Evolutionary conservation across 768 basidiomycete species (phyloP).

Genomic region (Mycena pura): DNA sequence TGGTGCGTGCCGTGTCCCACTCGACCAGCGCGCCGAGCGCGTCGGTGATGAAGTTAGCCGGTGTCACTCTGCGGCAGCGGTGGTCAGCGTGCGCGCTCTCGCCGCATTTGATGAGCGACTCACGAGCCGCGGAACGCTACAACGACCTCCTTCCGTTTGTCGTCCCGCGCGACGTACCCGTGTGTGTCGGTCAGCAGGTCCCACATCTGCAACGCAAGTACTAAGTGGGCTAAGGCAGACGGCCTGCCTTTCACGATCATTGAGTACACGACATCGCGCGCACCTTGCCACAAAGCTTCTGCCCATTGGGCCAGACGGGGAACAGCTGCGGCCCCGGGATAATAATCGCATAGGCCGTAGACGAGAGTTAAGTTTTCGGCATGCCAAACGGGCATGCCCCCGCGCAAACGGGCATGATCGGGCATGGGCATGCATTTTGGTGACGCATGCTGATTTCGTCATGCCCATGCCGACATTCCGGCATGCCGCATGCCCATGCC

Average conservation of each 20-base stretch:
- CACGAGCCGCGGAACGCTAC: conserved; percentile 49
- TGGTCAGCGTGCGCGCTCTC: background rate
- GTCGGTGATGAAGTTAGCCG: conserved; percentile 21
- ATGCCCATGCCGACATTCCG: too few species aligned
- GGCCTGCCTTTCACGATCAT: background rate
- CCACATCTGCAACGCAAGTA: conserved; percentile 43
- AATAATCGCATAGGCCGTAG: conserved; percentile 16
- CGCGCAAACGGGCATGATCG: too few species aligned
- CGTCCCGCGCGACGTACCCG: conserved; percentile 54
- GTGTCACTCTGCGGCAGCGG: background rate
- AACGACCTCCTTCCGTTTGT: conserved; percentile 47
- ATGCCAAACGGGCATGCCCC: too few species aligned
- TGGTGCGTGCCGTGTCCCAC: conserved; percentile 13
- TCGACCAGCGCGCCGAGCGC: conserved; percentile 15
- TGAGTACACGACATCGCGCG: conserved; percentile 11
- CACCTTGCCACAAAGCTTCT: conserved; percentile 30
- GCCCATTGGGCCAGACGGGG: conserved; percentile 27
- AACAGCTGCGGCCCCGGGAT: conserved; percentile 9
- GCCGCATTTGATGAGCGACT: conserved; percentile 27
- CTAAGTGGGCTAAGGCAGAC: background rate
- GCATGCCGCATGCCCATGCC: too few species aligned
- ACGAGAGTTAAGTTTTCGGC: too few species aligned
- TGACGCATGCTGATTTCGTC: too few species aligned
- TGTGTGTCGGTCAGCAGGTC: conserved; percentile 45
- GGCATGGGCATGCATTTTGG: too few species aligned